A percentile compares a stretch with the other conserved stretches of the same genome.
phyloP scores from a whole-genome alignment of 208 protist species.

The Crithidia acanthocephali region DNA sequence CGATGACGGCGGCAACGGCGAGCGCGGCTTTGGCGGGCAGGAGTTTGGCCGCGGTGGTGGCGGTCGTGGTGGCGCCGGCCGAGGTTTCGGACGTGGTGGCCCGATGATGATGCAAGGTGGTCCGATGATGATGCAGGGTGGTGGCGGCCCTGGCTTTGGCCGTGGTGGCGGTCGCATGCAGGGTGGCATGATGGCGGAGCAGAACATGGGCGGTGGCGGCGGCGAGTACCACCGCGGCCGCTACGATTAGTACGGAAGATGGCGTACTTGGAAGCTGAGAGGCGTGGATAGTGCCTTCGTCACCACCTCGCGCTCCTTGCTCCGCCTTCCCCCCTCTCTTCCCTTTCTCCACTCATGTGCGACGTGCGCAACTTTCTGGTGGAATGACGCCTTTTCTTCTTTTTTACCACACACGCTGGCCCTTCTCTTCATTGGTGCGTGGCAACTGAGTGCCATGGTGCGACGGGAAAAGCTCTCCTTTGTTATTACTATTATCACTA shows the following conservation, averaged over 20 bases:
- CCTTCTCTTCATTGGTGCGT: no score
- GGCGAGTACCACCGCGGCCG: constrained; percentile 6
- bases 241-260: background rate
- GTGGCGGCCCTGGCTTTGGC: constrained; percentile 3
- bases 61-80: background rate
- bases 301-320: no score
- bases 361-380: no score
- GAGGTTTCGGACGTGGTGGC: background rate
- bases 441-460: no score
- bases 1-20: background rate
- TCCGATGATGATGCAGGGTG: constrained; percentile 10
- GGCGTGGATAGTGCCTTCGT: no score
- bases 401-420: no score
- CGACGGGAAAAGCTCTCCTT: no score
- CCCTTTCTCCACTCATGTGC: no score
- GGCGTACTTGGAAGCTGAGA: no score
- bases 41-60: background rate
- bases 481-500: no score
- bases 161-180: background rate
- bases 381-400: no score
- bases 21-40: constrained; percentile 3
- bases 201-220: constrained; percentile 1
- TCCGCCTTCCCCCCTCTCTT: no score
- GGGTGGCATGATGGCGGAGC: background rate
- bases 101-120: constrained; percentile 10